A percentile compares a stretch with the other conserved stretches of the same genome.
Evolutionary conservation across 768 basidiomycete species (phyloP).

Genomic region (Agrocybe pediades): DNA sequence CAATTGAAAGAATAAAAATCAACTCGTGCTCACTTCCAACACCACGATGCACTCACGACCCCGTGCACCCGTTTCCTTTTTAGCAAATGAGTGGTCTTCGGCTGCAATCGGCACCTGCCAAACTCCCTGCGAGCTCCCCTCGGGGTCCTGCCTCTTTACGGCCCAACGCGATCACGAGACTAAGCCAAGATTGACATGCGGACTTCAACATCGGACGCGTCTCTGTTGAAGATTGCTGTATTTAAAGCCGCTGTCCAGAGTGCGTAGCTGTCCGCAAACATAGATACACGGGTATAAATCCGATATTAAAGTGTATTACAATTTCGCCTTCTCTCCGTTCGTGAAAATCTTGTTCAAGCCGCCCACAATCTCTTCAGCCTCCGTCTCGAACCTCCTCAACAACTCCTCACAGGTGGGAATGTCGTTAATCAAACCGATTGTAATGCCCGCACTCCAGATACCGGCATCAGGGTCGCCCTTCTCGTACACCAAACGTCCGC

Average conservation of each 20-base stretch:
- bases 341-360: constrained; percentile 37
- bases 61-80: constrained; percentile 17
- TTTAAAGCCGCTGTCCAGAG: neutral
- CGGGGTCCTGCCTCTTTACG: constrained; percentile 34
- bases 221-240: neutral
- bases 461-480: constrained; percentile 85
- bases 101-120: neutral
- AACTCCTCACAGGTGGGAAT: constrained; percentile 81
- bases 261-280: neutral
- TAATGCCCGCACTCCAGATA: constrained; percentile 77
- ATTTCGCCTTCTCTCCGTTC: constrained; percentile 32
- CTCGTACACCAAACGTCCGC: constrained; percentile 78
- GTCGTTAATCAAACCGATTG: constrained; percentile 76
- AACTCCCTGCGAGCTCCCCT: constrained; percentile 2
- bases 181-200: neutral
- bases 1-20: constrained; percentile 24
- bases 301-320: constrained; percentile 27
- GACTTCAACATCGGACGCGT: neutral
- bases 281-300: neutral
- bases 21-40: constrained; percentile 19
- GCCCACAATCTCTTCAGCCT: constrained; percentile 69
- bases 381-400: constrained; percentile 66
- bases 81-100: constrained; percentile 4
- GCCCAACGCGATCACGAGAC: constrained; percentile 40
- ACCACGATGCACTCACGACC: constrained; percentile 36